Conservation (phyloP, 257 asterid species). For the Jaltomata sinuosa region DNA sequence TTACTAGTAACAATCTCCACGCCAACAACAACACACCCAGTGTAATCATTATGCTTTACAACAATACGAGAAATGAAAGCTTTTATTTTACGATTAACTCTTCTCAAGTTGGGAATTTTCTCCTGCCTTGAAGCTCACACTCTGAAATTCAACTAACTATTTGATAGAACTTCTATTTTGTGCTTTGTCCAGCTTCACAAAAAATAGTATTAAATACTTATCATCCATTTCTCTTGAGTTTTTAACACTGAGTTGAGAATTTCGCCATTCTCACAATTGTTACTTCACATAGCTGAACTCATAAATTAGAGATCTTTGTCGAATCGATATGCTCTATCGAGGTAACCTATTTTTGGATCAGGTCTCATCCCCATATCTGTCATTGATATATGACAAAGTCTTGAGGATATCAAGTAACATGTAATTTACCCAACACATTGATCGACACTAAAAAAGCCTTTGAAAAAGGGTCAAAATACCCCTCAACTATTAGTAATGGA, state of each 20-base stretch:
- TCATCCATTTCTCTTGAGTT: conserved; percentile 48
- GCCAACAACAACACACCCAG: too few relatives aligned
- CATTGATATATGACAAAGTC: conserved; percentile 53
- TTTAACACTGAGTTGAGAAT: conserved; percentile 43
- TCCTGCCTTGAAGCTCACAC: conserved; percentile 34
- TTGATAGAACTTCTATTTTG: conserved; percentile 24
- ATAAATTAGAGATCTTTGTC: conserved; percentile 50
- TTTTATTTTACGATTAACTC: not conserved
- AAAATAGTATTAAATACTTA: conserved; percentile 52
- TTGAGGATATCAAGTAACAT: conserved; percentile 76
- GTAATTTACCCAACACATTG: conserved; percentile 55
- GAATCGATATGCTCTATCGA: conserved; percentile 65
- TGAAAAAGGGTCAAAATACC: too few relatives aligned
- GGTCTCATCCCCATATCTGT: conserved; percentile 88
- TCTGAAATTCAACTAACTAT: conserved; percentile 53
- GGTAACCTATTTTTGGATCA: conserved; percentile 48
- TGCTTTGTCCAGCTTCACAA: conserved; percentile 12
- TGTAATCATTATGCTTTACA: too few relatives aligned
- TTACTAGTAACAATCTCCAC: too few relatives aligned
- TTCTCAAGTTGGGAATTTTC: conserved; percentile 26
- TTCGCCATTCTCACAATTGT: conserved; percentile 35
- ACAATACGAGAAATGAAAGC: not conserved
- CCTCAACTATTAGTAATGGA: too few relatives aligned
- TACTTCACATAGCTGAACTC: conserved; percentile 25
- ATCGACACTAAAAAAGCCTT: too few relatives aligned